Base-by-base conservation (phyloP, 2,329 filamentous ascomycete genomes). In the Diaporthe sp. region DNA sequence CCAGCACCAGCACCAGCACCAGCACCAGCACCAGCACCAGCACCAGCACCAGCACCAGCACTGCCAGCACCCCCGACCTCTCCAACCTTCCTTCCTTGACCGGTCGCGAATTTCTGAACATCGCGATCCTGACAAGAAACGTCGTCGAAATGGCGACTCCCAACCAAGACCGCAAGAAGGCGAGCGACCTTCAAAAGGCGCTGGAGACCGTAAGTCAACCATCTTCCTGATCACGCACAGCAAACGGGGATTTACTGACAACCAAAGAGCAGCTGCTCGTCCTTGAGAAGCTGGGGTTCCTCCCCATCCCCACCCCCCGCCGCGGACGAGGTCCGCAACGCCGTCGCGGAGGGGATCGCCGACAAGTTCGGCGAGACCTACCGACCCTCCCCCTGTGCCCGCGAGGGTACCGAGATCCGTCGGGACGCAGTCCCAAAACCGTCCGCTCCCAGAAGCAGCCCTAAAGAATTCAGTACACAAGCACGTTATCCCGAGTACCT, bases 341-440 rank as follows among this genome's bases (percentile, higher is more conserved):
- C 72, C 55, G 70, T 76, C 9, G 74, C 74, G 12, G 74, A 73
- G 42, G 70, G 53, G 7, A 70, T 76, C 61, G 71, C 74, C 44
- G 62, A 12, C 37, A 39, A 39, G 37, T 39, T 39, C 31, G 31
- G 31, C 31, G 31, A 31, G 31, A 31, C 31, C 31, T 31, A 31
- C 31, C 31, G 31, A 31, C 31, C 31, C 31, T 31, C 31, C 31
- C 31, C 31, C 31, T 31, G 31, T 31, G 31, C 31, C 31, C 31
- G 31, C 31, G 31, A 31, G 31, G 31, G 31, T 31, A 31, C 31
- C 31, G 31, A 31, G 31, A 31, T 31, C 31, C 31, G 31, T 31
- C 31, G 31, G 31, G 31, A 31, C 31, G 31, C 31, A 31, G 31
- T 31, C 31, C 31, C 31, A 31, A 31, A 31, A 31, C 31, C 31